Base-by-base conservation (phyloP, 2,329 filamentous ascomycete species). In the Ascochyta clinopodiicola region DNA sequence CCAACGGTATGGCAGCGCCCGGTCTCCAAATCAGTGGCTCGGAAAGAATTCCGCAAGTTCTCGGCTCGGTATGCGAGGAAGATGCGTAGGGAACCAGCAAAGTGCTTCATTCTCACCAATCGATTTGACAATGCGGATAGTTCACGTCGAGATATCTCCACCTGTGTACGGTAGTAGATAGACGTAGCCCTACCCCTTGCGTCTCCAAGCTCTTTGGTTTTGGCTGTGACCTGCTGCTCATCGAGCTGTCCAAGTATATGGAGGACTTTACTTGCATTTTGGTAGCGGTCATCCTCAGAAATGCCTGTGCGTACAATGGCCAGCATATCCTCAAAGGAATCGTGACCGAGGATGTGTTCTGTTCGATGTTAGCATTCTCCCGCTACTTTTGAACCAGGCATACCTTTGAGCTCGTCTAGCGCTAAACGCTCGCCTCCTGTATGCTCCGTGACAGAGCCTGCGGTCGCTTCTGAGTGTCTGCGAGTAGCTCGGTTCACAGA, bases 291-390 rank as follows among this genome's bases (percentile, higher is more conserved):
- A 4, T 31, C 44, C 6, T 58, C 44, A 4, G 43, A 37, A 1
- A 32, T 43, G 1, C 60, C 62, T 2, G 49, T 52, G 1, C 38
- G 34, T 12, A 72, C 49, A 7, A 68, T 69, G 2, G 59, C 64
- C 8, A 73, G 22, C 34, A 74, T 67, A 31, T 75, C 72, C 1
- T 59, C 34, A 35, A 66, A 71, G 6, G 59, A 60, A 29, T 73
- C 70, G 32, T 73, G 63, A 1, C 59, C 45, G 12, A 24, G 40
- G 0, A 74, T 39, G 12, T 48, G 54, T 10, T 67, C 64, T 42
- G n/a, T 5, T 17, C 15, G 5, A 8, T n/a, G 9, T 42, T 19
- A 42, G 38, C 24, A 27, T 15, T 4, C 4, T 7, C 13, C 21
- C 27, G 8, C 32, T 17, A 5, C 12, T n/a, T 27, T 21, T 42